Conservation (phyloP, 768 basidiomycete species). For the Fibroporia radiculosa region DNA sequence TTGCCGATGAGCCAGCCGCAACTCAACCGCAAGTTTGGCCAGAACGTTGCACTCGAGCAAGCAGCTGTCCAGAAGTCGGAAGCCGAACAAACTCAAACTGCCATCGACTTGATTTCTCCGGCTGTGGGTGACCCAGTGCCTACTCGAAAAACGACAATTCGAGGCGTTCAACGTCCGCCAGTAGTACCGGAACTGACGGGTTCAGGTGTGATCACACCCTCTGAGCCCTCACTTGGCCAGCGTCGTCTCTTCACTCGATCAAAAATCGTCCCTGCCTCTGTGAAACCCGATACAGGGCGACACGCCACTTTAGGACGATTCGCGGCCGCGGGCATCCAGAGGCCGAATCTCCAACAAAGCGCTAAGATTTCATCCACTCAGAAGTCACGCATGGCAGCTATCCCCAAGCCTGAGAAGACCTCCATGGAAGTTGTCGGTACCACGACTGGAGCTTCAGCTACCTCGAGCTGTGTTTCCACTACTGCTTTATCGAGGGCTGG, state of each 20-base stretch:
- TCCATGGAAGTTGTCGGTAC: not conserved
- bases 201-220: slow-evolving; percentile 6
- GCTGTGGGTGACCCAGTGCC: not conserved
- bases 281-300: not conserved
- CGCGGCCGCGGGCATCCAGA: slow-evolving; percentile 10
- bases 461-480: not conserved
- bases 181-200: slow-evolving; percentile 10
- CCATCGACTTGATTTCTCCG: not conserved
- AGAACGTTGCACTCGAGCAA: too few species aligned
- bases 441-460: not conserved
- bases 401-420: slow-evolving; percentile 2
- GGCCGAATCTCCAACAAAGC: slow-evolving; percentile 9
- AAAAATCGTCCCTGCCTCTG: not conserved
- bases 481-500: slow-evolving; percentile 1
- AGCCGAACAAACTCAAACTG: not conserved
- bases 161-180: slow-evolving; percentile 24
- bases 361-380: not conserved
- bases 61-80: not conserved
- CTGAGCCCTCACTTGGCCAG: not conserved
- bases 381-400: not conserved
- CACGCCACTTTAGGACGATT: slow-evolving; percentile 8
- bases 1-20: not conserved
- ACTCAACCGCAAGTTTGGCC: not conserved
- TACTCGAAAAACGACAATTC: slow-evolving; percentile 12
- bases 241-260: not conserved